phyloP scores from a whole-genome alignment of 495 filamentous ascomycete species.

The Penicillium coprophilum region DNA sequence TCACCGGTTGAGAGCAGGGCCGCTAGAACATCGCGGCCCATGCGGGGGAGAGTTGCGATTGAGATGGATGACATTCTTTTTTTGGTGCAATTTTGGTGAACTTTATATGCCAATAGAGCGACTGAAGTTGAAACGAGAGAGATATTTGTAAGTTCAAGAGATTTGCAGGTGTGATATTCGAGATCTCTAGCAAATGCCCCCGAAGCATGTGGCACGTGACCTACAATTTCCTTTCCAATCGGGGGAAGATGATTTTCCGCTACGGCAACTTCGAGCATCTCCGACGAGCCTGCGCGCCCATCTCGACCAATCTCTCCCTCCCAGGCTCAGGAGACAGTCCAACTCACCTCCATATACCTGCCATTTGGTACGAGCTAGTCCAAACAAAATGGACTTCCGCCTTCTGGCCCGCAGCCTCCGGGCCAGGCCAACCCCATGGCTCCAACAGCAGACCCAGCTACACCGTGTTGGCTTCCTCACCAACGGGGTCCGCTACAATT shows the following conservation, averaged over 20 bases:
- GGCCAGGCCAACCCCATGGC: conserved; percentile 32
- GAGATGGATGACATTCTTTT: conserved; percentile 54
- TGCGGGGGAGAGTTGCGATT: conserved; percentile 61
- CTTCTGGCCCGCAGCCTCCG: conserved; percentile 38
- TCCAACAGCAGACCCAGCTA: conserved; percentile 23
- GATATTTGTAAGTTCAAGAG: conserved; percentile 1
- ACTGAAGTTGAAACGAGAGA: neutral
- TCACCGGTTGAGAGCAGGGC: conserved; percentile 37
- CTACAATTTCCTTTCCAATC: conserved; percentile 23
- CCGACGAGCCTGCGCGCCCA: conserved; percentile 5
- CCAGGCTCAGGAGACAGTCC: neutral
- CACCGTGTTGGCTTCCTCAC: conserved; percentile 19
- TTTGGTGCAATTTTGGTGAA: neutral
- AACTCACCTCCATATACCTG: conserved; percentile 6
- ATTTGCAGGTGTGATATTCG: conserved; percentile 1
- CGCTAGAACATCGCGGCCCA: conserved; percentile 63
- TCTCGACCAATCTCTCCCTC: neutral
- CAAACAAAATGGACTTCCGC: conserved; percentile 38
- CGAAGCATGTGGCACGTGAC: conserved; percentile 22
- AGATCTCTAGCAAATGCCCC: conserved; percentile 1
- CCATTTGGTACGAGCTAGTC: conserved; percentile 1
- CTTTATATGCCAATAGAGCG: neutral
- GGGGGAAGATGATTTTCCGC: conserved; percentile 22
- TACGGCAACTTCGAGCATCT: conserved; percentile 13
- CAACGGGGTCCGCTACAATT: conserved; percentile 29